Percentiles rank a stretch among this genome's conserved stretches.
Evolutionary conservation across 2,329 filamentous ascomycete genomes (phyloP).

Genomic region (Aspergillus ochraceoroseus): DNA sequence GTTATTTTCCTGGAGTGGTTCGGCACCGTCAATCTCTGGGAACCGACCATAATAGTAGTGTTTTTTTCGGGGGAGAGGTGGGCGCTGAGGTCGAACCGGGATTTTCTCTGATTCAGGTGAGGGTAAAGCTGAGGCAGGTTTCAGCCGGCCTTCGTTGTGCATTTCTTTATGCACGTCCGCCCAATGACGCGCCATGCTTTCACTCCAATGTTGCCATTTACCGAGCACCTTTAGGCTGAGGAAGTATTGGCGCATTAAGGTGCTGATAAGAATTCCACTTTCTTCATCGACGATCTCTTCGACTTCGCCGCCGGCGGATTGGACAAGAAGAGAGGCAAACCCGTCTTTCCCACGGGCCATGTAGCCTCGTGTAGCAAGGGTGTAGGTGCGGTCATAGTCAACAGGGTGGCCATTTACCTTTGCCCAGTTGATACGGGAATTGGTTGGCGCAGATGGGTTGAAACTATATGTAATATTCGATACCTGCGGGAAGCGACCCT

Average conservation of each 20-base stretch:
- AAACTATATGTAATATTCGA: constrained; percentile 75
- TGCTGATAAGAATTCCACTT: constrained; percentile 78
- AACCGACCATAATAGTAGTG: constrained; percentile 33
- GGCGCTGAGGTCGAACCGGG: constrained; percentile 20
- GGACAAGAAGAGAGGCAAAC: constrained; percentile 68
- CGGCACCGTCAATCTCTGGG: constrained; percentile 17
- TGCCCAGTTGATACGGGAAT: constrained; percentile 60
- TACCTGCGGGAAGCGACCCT: constrained; percentile 81
- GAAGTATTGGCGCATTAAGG: constrained; percentile 85
- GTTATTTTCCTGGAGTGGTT: too few relatives aligned
- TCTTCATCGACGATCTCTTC: constrained; percentile 80
- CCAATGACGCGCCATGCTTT: constrained; percentile 62
- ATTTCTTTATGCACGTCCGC: constrained; percentile 58
- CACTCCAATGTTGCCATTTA: constrained; percentile 68
- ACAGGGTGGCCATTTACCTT: constrained; percentile 59
- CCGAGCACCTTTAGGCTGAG: constrained; percentile 77
- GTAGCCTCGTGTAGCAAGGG: constrained; percentile 75
- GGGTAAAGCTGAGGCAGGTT: constrained; percentile 37
- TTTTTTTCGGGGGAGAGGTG: constrained; percentile 22
- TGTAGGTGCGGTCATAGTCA: constrained; percentile 61
- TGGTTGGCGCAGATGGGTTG: constrained; percentile 57
- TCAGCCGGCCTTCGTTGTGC: constrained; percentile 49
- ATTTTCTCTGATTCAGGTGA: constrained; percentile 27
- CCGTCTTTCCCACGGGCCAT: constrained; percentile 88
- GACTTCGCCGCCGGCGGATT: constrained; percentile 68